Conservation (phyloP, 805 yeast species). For the Wickerhamiella sergipiensis region DNA sequence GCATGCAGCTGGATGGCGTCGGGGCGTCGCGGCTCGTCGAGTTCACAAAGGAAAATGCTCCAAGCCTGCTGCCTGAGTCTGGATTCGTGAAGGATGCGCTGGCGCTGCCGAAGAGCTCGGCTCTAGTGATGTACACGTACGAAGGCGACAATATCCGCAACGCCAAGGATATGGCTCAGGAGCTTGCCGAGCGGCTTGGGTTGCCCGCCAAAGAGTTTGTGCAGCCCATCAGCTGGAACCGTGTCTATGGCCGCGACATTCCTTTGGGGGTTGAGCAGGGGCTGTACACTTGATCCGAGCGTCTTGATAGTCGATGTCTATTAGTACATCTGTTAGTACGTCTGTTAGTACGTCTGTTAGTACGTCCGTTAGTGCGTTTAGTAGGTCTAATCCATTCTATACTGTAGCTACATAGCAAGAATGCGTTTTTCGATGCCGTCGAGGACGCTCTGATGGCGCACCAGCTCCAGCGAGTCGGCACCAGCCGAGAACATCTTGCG, state of each 20-base stretch:
- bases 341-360: too few species aligned
- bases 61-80: slow-evolving; percentile 10
- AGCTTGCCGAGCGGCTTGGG: slow-evolving; percentile 23
- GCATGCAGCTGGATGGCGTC: slow-evolving; percentile 22
- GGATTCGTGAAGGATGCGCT: slow-evolving; percentile 23
- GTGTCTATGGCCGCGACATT: slow-evolving; percentile 66
- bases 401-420: slow-evolving; percentile 16
- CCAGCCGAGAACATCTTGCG: slow-evolving; percentile 52
- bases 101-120: slow-evolving; percentile 11
- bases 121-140: slow-evolving; percentile 46
- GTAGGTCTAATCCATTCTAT: too few species aligned
- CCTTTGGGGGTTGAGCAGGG: slow-evolving; percentile 69
- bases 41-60: not conserved
- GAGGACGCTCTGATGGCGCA: slow-evolving; percentile 41
- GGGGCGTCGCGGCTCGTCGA: slow-evolving; percentile 1
- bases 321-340: too few species aligned
- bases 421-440: slow-evolving; percentile 49
- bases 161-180: slow-evolving; percentile 40
- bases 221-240: slow-evolving; percentile 66
- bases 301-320: too few species aligned
- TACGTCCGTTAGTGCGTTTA: too few species aligned
- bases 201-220: slow-evolving; percentile 10
- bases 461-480: slow-evolving; percentile 60
- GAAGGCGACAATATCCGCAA: slow-evolving; percentile 84
- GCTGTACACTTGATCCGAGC: slow-evolving; percentile 43